Conservation (phyloP, 1,139 yeast genomes). For the Diutina siamensis region DNA sequence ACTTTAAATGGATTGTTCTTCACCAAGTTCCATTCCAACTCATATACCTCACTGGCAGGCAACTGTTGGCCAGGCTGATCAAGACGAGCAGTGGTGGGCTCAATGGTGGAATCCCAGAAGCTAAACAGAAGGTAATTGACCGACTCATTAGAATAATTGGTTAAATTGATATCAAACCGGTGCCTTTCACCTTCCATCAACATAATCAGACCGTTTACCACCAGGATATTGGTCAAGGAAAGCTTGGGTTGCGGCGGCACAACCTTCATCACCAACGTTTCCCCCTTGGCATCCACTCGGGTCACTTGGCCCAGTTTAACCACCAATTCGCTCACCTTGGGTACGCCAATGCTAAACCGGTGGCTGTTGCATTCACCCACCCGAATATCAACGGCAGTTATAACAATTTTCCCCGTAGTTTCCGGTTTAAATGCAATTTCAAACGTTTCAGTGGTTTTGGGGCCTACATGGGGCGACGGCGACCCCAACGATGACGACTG, state of each 20-base stretch:
- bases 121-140: slow-evolving; percentile 51
- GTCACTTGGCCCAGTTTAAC: background rate
- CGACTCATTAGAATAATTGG: slow-evolving; percentile 44
- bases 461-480: background rate
- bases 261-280: slow-evolving; percentile 21
- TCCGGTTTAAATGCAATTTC: background rate
- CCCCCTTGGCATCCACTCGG: background rate
- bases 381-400: background rate
- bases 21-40: slow-evolving; percentile 58
- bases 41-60: slow-evolving; percentile 56
- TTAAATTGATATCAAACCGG: slow-evolving; percentile 37
- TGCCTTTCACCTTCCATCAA: slow-evolving; percentile 68
- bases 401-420: background rate
- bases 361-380: background rate
- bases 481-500: background rate
- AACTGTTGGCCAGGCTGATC: slow-evolving; percentile 14
- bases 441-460: background rate
- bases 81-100: slow-evolving; percentile 38
- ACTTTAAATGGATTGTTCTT: slow-evolving; percentile 46
- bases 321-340: background rate
- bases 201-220: slow-evolving; percentile 62
- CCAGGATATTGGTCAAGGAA: slow-evolving; percentile 39
- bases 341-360: background rate
- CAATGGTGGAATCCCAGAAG: slow-evolving; percentile 63
- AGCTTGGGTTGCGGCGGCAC: slow-evolving; percentile 60